Conservation (phyloP, 495 filamentous ascomycete species). For the Xylaria palmicola region DNA sequence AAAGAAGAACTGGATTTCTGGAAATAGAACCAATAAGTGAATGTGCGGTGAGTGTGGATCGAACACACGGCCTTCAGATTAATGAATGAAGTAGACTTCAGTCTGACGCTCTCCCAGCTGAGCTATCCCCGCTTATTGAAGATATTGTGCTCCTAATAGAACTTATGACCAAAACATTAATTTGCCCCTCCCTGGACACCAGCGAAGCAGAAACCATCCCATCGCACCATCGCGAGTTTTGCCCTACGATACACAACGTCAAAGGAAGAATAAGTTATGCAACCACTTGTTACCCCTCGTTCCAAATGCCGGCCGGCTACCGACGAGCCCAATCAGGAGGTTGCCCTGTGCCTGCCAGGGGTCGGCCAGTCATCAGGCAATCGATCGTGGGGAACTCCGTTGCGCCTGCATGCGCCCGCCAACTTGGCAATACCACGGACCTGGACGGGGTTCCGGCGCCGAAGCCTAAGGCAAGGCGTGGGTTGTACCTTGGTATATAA, state of each 20-base stretch:
- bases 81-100: neutral
- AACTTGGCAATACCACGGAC: neutral
- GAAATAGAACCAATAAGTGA: neutral
- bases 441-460: neutral
- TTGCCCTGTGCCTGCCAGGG: neutral
- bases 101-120: neutral
- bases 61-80: neutral
- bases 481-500: conserved; percentile 3
- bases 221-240: too few species aligned
- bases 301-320: too few species aligned
- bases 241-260: too few species aligned
- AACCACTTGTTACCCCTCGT: neutral
- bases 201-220: too few species aligned
- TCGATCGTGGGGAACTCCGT: conserved; percentile 28
- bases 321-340: neutral
- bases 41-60: neutral
- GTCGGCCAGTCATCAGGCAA: neutral
- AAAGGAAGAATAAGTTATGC: too few species aligned
- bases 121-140: neutral
- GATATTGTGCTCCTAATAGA: neutral
- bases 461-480: too few species aligned
- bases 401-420: neutral
- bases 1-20: too few species aligned
- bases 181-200: too few species aligned
- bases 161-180: too few species aligned